A percentile compares a stretch with the other conserved stretches of the same genome.
Conservation (phyloP, 257 asterid genomes). For the Marsdenia floribunda region DNA sequence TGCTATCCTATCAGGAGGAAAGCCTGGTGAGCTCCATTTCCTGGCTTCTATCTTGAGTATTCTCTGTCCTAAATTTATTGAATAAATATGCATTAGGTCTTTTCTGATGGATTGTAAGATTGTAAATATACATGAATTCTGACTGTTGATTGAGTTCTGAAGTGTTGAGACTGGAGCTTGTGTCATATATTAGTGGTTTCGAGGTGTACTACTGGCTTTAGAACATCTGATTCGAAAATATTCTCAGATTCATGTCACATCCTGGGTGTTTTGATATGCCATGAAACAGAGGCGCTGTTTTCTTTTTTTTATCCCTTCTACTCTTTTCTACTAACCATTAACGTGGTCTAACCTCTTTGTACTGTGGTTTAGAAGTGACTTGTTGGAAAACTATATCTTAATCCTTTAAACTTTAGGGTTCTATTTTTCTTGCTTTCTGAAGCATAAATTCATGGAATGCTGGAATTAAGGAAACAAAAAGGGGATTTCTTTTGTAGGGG, state of each 20-base stretch:
- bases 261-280: not conserved
- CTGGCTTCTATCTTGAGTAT: not conserved
- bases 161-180: not conserved
- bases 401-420: not conserved
- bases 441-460: not conserved
- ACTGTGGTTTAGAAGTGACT: not conserved
- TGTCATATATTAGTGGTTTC: not conserved
- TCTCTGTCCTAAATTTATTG: not conserved
- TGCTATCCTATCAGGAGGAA: conserved; percentile 78
- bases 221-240: not conserved
- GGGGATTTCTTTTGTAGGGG: not conserved
- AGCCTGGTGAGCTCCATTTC: conserved; percentile 63
- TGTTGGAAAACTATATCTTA: not conserved
- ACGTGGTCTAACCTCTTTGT: not conserved
- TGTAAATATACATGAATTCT: not conserved
- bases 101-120: not conserved
- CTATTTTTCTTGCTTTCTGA: not conserved
- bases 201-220: not conserved
- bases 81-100: not conserved
- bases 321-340: not conserved
- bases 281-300: not conserved
- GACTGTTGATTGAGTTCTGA: not conserved
- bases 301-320: not conserved
- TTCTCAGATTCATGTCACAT: not conserved
- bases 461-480: not conserved